Evolutionary conservation across 306 rosid species (phyloP).

Genomic region (Glycine tomentella): DNA sequence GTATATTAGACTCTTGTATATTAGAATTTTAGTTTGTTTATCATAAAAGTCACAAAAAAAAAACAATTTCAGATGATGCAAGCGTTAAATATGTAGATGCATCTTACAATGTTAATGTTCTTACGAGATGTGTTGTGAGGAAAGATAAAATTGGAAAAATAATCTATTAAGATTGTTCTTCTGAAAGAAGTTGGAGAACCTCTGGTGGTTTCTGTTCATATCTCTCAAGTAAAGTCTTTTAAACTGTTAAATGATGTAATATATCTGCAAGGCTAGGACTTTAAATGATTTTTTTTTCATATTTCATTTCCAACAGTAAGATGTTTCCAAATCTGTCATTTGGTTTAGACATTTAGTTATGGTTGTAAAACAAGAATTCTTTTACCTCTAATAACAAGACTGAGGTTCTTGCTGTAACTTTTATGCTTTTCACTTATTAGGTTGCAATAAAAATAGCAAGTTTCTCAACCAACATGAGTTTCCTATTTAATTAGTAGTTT

Average conservation of each 20-base stretch:
- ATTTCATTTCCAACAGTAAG: slow-evolving; percentile 6
- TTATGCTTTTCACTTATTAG: too few species aligned
- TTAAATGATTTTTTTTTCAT: background rate
- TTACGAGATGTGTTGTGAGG: slow-evolving; percentile 81
- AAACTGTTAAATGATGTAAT: slow-evolving; percentile 29
- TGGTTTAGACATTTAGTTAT: background rate
- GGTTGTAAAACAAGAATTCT: too few species aligned
- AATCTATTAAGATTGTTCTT: slow-evolving; percentile 71
- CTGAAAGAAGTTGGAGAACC: slow-evolving; percentile 88
- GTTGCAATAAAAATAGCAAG: too few species aligned
- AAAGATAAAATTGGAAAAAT: slow-evolving; percentile 71
- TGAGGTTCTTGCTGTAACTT: too few species aligned
- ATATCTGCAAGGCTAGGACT: slow-evolving; percentile 17
- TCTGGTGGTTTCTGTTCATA: slow-evolving; percentile 72
- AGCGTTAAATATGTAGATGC: slow-evolving; percentile 81
- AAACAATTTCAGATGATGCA: slow-evolving; percentile 64
- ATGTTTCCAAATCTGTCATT: background rate
- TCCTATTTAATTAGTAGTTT: too few species aligned
- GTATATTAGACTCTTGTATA: background rate
- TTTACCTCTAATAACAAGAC: too few species aligned
- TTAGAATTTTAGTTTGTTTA: slow-evolving; percentile 31
- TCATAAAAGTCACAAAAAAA: slow-evolving; percentile 23
- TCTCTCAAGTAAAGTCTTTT: slow-evolving; percentile 70
- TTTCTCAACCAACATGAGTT: too few species aligned
- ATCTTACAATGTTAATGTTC: slow-evolving; percentile 76